phyloP scores from a whole-genome alignment of 2,329 filamentous ascomycete genomes.

The Claviceps africana region DNA sequence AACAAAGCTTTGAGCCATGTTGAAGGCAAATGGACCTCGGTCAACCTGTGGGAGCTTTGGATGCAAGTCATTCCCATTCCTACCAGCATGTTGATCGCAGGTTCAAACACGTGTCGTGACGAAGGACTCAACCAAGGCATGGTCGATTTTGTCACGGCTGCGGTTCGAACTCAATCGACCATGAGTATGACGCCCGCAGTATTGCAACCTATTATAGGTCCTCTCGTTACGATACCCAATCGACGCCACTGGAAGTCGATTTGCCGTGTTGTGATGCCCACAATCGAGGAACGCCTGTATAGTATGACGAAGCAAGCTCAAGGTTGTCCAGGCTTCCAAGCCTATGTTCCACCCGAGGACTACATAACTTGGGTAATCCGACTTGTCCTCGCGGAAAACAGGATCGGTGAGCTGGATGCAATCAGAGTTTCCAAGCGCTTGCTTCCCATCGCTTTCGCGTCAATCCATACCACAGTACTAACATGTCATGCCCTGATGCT shows the following conservation, averaged over 20 bases:
- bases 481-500: slow-evolving; percentile 33
- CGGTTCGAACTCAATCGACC: slow-evolving; percentile 30
- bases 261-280: slow-evolving; percentile 24
- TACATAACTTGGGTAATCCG: slow-evolving; percentile 44
- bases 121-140: slow-evolving; percentile 31
- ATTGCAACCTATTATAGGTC: slow-evolving; percentile 35
- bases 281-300: slow-evolving; percentile 34
- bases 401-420: slow-evolving; percentile 29
- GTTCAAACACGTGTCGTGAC: slow-evolving; percentile 25
- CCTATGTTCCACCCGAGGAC: slow-evolving; percentile 36
- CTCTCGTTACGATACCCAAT: slow-evolving; percentile 29
- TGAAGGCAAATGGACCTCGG: slow-evolving; percentile 20
- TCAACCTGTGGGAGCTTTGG: slow-evolving; percentile 33
- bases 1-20: slow-evolving; percentile 21
- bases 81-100: slow-evolving; percentile 30
- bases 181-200: slow-evolving; percentile 32
- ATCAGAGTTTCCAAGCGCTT: slow-evolving; percentile 35
- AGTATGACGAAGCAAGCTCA: slow-evolving; percentile 28
- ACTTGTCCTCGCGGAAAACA: slow-evolving; percentile 31
- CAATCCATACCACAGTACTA: slow-evolving; percentile 43
- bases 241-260: slow-evolving; percentile 32
- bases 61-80: slow-evolving; percentile 27
- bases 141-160: slow-evolving; percentile 34
- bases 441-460: slow-evolving; percentile 42
- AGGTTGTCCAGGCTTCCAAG: slow-evolving; percentile 25